Percentiles rank a stretch among this genome's conserved stretches.
These are phyloP conservation scores for Alternaria incomplexa DNA, from an alignment of 2,329 filamentous ascomycete species.

Conservation along the genomic window DNA sequence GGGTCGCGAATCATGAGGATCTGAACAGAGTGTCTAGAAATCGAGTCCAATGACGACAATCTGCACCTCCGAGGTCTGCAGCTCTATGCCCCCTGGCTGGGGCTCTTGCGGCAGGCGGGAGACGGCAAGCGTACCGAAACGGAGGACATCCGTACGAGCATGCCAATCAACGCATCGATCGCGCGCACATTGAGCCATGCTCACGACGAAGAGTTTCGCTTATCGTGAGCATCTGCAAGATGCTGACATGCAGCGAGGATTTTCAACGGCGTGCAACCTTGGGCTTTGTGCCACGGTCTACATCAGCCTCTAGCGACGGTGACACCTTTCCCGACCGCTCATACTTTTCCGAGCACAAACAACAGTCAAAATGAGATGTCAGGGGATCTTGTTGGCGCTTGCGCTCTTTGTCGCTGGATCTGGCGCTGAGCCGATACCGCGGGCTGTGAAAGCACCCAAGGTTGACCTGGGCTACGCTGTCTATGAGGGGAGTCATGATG, in stretches of 20 bases:
- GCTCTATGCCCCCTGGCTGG: background rate
- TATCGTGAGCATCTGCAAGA: background rate
- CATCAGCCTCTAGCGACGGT: background rate
- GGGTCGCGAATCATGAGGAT: background rate
- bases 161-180: background rate
- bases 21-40: background rate
- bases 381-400: slow-evolving; percentile 15
- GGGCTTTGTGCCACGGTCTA: background rate
- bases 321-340: background rate
- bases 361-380: background rate
- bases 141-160: background rate
- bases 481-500: slow-evolving; percentile 37
- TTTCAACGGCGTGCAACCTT: background rate
- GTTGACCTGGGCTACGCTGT: slow-evolving; percentile 43
- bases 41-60: background rate
- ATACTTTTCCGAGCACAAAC: background rate
- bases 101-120: background rate
- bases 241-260: background rate
- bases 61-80: background rate
- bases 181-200: background rate
- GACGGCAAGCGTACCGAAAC: background rate
- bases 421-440: slow-evolving; percentile 29
- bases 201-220: background rate
- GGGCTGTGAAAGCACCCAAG: slow-evolving; percentile 27
- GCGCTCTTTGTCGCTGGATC: slow-evolving; percentile 25